Evolutionary conservation across 805 yeast genomes (phyloP).

Genomic region (Ogataea kodamae): DNA sequence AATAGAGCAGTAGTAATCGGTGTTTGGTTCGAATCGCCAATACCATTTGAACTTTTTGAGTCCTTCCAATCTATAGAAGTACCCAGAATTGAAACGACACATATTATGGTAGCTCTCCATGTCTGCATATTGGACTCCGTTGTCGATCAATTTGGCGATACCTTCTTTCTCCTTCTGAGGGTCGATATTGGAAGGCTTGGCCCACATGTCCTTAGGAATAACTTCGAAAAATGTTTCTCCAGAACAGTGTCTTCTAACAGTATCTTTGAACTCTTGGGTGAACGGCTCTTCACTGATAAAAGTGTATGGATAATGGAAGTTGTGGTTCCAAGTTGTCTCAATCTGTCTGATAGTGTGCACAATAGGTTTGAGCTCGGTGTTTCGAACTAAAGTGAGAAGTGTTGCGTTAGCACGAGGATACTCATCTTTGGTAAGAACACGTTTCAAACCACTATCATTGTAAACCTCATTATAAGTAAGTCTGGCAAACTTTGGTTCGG

Average conservation of each 20-base stretch:
- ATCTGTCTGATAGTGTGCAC: conserved; percentile 55
- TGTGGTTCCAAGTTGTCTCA: conserved; percentile 68
- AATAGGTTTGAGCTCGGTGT: conserved; percentile 55
- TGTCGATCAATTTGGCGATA: conserved; percentile 35
- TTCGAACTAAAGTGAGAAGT: conserved; percentile 70
- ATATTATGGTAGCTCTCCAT: conserved; percentile 69
- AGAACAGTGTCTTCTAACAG: conserved; percentile 44
- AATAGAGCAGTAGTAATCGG: conserved; percentile 63
- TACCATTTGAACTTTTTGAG: conserved; percentile 62
- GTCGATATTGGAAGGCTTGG: conserved; percentile 45
- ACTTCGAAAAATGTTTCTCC: conserved; percentile 48
- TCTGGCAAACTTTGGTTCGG: conserved; percentile 33
- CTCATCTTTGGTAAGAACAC: conserved; percentile 29
- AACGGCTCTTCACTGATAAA: conserved; percentile 84
- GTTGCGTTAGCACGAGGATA: conserved; percentile 65
- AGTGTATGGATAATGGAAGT: conserved; percentile 88
- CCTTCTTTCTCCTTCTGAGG: conserved; percentile 35
- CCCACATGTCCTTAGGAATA: conserved; percentile 51
- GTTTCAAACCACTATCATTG: conserved; percentile 27
- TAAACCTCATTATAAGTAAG: conserved; percentile 30
- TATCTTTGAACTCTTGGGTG: conserved; percentile 65
- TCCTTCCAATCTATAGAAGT: conserved; percentile 59
- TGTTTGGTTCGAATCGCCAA: conserved; percentile 81
- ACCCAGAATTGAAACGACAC: conserved; percentile 78
- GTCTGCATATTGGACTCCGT: conserved; percentile 58